These are phyloP conservation scores for Jacaranda copaia DNA, from an alignment of 257 asterid genomes.

Conservation along the genomic window DNA sequence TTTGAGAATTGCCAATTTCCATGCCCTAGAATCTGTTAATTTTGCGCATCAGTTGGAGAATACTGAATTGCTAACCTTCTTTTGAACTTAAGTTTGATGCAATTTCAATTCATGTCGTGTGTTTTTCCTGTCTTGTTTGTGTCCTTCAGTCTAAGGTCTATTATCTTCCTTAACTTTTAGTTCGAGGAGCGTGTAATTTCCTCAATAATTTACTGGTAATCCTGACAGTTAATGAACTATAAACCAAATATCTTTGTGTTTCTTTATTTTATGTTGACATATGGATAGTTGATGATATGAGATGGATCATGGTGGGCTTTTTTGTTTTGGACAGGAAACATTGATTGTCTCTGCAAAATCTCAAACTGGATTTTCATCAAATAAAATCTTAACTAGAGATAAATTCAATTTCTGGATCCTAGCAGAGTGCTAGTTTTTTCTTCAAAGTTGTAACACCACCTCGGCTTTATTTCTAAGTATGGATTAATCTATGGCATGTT, in stretches of 20 bases:
- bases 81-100: slow-evolving; percentile 51
- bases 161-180: background rate
- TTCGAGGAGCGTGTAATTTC: background rate
- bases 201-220: no score
- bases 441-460: no score
- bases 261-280: background rate
- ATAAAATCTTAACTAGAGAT: background rate
- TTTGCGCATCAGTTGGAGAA: no score
- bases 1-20: no score
- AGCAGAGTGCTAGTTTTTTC: background rate
- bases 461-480: background rate
- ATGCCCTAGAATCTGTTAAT: no score
- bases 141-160: background rate
- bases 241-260: background rate
- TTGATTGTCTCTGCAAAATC: no score
- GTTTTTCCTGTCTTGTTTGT: slow-evolving; percentile 9
- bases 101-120: slow-evolving; percentile 53
- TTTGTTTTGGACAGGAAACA: background rate
- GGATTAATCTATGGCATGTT: background rate
- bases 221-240: no score
- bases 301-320: background rate
- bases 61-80: background rate
- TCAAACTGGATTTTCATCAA: background rate
- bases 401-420: background rate
- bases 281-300: slow-evolving; percentile 1